Evolutionary conservation across 2,329 filamentous ascomycete genomes (phyloP), one percentile per base, ranked within the genome.

Genomic region (Aspergillus caelatus): DNA sequence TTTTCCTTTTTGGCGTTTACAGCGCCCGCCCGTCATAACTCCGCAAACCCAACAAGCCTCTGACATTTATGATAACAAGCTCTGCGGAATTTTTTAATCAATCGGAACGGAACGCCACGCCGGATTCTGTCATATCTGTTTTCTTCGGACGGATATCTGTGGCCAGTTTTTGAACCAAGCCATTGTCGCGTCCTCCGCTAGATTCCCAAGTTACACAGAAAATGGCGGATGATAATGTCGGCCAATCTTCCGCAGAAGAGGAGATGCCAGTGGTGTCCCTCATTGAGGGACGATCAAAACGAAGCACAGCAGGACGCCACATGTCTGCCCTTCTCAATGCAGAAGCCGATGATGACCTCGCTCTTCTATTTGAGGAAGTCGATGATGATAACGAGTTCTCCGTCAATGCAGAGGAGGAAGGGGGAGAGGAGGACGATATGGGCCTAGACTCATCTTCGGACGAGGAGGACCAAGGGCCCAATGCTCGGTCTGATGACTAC

Each of bases 371-470:
- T 78, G 88, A 87, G 60, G 90, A 93, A 71, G 87, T 84, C 8
- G 89, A 85, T 34, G 84, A 85, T 62, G 82, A 87, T 53, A 77
- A 77, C 30, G 80, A 80, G 41, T 81, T 80, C 43, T 75, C 76
- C 16, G 65, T 68, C 9, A 73, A 71, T 21, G 77, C 71, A 58
- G 79, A 70, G 9, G 78, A 69, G 9, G 85, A 84, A 12, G 86
- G 67, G 32, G 53, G 55, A 2, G 52, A 55, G n/a, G 34, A 55
- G 16, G 34, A 55, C 26, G 94, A 97, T 74, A 89, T 92, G 69
- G 89, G 92, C 54, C 90, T 97, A 82, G 93, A 96, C 72, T 94
- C 91, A 16, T 96, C 92, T 0, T 91, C 92, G 67, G 91, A 93
- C 54, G 92, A 95, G 56, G 92, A 96, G 64, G 90, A 93, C 62